phyloP scores from a whole-genome alignment of 2,329 filamentous ascomycete genomes.

The Cercospora sp. region DNA sequence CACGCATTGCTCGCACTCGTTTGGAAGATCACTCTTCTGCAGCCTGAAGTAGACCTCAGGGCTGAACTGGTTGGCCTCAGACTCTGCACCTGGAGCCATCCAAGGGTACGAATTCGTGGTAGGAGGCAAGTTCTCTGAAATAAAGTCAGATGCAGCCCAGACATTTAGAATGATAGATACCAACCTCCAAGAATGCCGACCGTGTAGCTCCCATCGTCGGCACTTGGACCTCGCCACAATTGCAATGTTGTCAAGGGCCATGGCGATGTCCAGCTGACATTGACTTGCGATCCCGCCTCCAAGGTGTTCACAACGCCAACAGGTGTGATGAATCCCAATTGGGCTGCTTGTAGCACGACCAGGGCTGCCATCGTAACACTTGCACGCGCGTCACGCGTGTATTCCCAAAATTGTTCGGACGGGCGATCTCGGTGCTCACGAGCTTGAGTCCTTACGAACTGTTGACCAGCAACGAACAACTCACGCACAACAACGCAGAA shows the following conservation, averaged over 20 bases:
- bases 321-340: conserved; percentile 17
- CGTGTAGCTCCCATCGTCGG: conserved; percentile 17
- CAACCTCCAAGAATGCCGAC: conserved; percentile 20
- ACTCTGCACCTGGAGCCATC: conserved; percentile 1
- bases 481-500: not conserved
- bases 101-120: conserved; percentile 6
- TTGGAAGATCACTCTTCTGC: conserved; percentile 14
- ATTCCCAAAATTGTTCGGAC: not conserved
- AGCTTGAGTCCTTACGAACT: not conserved
- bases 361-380: conserved; percentile 14
- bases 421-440: not conserved
- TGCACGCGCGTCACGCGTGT: not conserved
- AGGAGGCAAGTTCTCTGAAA: not conserved
- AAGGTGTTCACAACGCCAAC: conserved; percentile 1
- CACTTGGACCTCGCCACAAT: conserved; percentile 17
- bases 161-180: not conserved
- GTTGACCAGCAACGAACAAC: not conserved
- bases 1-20: conserved; percentile 12
- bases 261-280: conserved; percentile 23
- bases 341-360: conserved; percentile 16
- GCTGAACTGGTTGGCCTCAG: conserved; percentile 1
- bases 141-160: not conserved
- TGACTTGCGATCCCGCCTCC: conserved; percentile 16
- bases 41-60: conserved; percentile 11
- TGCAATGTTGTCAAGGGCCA: conserved; percentile 20